Percentiles rank a stretch among this genome's conserved stretches.
phyloP scores from a whole-genome alignment of 1,284 basidiomycete species.

The Vanrija sp. region DNA sequence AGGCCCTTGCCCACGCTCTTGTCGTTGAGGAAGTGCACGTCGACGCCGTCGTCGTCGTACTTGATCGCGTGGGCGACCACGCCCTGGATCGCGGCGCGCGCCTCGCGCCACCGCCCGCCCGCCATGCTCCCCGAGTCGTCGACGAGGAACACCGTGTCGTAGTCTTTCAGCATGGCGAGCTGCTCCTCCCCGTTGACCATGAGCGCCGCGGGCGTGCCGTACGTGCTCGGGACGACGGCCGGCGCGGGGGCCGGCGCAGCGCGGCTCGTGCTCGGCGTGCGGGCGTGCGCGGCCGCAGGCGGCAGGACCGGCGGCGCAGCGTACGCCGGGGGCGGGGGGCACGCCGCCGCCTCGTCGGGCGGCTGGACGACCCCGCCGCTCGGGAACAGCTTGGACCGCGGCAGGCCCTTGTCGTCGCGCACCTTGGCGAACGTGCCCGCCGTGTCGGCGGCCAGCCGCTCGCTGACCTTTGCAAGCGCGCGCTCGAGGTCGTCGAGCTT shows the following conservation, averaged over 20 bases:
- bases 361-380: too few relatives aligned
- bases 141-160: constrained; percentile 44
- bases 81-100: constrained; percentile 32
- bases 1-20: constrained; percentile 29
- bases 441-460: not conserved
- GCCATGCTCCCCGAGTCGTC: constrained; percentile 41
- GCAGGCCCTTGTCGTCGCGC: not conserved
- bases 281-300: too few relatives aligned
- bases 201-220: not conserved
- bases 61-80: constrained; percentile 37
- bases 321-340: not conserved
- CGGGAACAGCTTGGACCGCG: not conserved
- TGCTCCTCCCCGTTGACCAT: constrained; percentile 25
- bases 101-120: constrained; percentile 38
- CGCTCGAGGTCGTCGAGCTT: constrained; percentile 4
- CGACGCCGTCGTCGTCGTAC: constrained; percentile 43
- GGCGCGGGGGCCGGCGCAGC: too few relatives aligned
- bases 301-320: too few relatives aligned
- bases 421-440: not conserved
- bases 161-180: constrained; percentile 35
- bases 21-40: constrained; percentile 45
- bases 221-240: too few relatives aligned
- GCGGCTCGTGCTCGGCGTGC: too few relatives aligned
- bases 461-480: not conserved
- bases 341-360: not conserved